Conservation (phyloP, 2,329 filamentous ascomycete genomes). For the Seiridium cupressi region DNA sequence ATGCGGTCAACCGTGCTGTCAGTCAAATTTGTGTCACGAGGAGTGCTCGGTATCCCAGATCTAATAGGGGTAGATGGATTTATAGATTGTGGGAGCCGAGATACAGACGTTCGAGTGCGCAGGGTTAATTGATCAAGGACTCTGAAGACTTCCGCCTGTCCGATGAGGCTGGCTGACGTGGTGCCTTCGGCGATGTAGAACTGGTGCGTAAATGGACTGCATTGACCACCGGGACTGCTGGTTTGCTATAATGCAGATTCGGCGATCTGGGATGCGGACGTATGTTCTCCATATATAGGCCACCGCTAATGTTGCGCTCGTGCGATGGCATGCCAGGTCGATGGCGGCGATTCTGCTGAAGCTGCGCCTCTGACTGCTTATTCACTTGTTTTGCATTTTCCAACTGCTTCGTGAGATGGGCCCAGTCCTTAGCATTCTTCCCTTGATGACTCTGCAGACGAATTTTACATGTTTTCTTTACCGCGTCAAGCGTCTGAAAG, state of each 20-base stretch:
- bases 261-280: conserved; percentile 6
- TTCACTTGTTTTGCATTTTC: neutral
- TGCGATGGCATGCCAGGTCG: neutral
- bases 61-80: conserved; percentile 34
- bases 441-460: conserved; percentile 35
- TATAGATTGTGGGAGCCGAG: conserved; percentile 34
- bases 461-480: conserved; percentile 37
- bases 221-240: neutral
- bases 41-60: conserved; percentile 29
- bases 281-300: conserved; percentile 13
- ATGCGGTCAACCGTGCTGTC: conserved; percentile 38
- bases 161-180: conserved; percentile 11
- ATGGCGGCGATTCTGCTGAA: conserved; percentile 22
- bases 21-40: conserved; percentile 35
- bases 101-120: conserved; percentile 33
- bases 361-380: conserved; percentile 11
- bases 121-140: conserved; percentile 23
- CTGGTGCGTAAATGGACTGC: neutral
- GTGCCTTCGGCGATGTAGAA: neutral
- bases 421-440: conserved; percentile 29
- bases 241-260: neutral
- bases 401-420: conserved; percentile 31
- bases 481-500: conserved; percentile 34
- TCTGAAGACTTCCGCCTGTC: conserved; percentile 12
- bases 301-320: conserved; percentile 14